A percentile compares a stretch with the other conserved stretches of the same genome.
Conservation (phyloP, 1,284 basidiomycete species). For the Microbotryum silenes-acaulis region DNA sequence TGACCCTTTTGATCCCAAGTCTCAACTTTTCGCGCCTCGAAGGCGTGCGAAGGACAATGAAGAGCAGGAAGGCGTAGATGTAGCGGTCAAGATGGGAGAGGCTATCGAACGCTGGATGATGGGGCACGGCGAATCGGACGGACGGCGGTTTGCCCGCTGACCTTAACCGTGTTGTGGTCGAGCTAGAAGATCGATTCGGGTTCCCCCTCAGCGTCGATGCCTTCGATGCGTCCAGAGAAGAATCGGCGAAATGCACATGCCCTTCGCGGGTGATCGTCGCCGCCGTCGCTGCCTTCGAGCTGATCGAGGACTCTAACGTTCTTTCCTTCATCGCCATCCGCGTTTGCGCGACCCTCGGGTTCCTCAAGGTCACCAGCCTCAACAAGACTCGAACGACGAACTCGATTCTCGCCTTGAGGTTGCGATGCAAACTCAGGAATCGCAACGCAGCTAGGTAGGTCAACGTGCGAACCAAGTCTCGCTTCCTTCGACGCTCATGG, state of each 20-base stretch:
- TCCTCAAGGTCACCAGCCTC: constrained; percentile 7
- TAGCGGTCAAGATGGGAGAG: constrained; percentile 16
- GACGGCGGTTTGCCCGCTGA: neutral
- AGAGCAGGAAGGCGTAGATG: constrained; percentile 15
- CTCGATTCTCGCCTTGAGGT: constrained; percentile 13
- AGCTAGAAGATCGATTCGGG: neutral
- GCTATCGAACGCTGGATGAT: neutral
- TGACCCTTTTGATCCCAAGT: too few species aligned
- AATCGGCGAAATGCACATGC: neutral
- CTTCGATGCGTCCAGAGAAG: neutral
- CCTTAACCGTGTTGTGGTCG: neutral
- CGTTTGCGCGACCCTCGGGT: neutral
- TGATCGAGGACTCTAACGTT: too few species aligned
- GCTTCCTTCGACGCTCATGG: constrained; percentile 58
- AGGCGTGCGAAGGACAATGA: constrained; percentile 20
- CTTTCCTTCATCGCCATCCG: neutral
- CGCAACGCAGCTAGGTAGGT: constrained; percentile 49
- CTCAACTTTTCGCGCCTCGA: constrained; percentile 12
- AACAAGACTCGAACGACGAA: constrained; percentile 11
- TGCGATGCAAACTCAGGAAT: constrained; percentile 32
- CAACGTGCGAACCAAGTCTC: constrained; percentile 61
- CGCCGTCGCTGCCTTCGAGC: neutral
- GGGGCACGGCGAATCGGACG: neutral
- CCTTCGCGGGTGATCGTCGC: neutral
- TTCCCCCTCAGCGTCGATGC: neutral